Evolutionary conservation across 2,329 filamentous ascomycete species (phyloP).

Genomic region (Claviceps spartinae): DNA sequence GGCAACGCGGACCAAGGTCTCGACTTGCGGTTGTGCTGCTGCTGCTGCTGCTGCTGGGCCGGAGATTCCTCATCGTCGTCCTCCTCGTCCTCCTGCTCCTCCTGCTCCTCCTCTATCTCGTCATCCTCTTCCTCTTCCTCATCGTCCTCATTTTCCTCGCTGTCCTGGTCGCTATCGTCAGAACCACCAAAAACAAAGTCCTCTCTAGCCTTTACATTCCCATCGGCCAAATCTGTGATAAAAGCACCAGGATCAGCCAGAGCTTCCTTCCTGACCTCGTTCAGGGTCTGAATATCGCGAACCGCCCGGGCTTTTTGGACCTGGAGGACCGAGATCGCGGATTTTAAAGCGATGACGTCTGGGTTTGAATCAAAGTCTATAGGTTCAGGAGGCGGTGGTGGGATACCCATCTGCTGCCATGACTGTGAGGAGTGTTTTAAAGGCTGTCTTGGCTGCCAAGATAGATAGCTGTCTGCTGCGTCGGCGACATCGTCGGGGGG

Average conservation of each 20-base stretch:
- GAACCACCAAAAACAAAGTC: conserved; percentile 9
- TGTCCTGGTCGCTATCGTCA: conserved; percentile 17
- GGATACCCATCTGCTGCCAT: conserved; percentile 23
- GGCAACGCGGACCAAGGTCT: conserved; percentile 53
- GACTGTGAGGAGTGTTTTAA: conserved; percentile 32
- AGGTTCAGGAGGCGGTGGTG: conserved; percentile 35
- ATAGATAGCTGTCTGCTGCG: conserved; percentile 2
- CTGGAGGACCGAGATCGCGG: conserved; percentile 75
- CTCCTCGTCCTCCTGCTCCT: conserved; percentile 17
- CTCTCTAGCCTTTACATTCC: conserved; percentile 34
- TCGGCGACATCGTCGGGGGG: conserved; percentile 14
- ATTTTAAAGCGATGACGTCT: conserved; percentile 75
- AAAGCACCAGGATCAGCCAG: conserved; percentile 60
- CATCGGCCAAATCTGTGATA: conserved; percentile 49
- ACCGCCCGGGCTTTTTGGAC: conserved; percentile 69
- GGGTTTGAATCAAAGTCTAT: conserved; percentile 55
- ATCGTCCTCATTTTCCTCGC: conserved; percentile 16
- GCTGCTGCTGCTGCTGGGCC: conserved; percentile 9
- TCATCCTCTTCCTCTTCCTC: too few species aligned
- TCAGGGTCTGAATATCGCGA: conserved; percentile 59
- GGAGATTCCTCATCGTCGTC: conserved; percentile 16
- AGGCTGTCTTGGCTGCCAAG: conserved; percentile 18
- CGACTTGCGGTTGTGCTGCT: conserved; percentile 11
- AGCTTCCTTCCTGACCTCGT: conserved; percentile 56
- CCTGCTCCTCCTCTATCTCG: conserved; percentile 11